Conservation (phyloP, 768 basidiomycete genomes). For the Lepiota subincarnata region DNA sequence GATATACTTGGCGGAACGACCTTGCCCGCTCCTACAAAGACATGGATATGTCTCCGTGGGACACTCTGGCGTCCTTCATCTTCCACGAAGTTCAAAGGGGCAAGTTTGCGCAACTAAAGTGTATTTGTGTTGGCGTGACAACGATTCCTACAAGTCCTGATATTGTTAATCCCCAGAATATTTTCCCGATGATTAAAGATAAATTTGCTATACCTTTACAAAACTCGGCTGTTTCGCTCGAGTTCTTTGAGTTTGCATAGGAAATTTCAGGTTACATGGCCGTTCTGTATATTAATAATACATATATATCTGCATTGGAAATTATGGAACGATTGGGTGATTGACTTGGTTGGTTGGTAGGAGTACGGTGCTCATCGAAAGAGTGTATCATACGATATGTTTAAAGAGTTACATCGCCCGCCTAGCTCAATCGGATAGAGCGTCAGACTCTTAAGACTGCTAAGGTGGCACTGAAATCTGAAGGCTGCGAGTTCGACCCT, state of each 20-base stretch:
- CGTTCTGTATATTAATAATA: too few species aligned
- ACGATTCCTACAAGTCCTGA: too few species aligned
- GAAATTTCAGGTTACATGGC: too few species aligned
- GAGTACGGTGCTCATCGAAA: too few species aligned
- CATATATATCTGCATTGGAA: too few species aligned
- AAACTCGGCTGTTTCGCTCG: background rate
- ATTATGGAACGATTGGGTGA: too few species aligned
- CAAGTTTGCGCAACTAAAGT: background rate
- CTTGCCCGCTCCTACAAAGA: background rate
- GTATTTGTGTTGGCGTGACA: background rate
- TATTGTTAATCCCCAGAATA: background rate
- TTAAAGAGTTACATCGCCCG: too few species aligned
- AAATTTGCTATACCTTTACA: background rate
- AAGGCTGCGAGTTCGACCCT: slow-evolving; percentile 80
- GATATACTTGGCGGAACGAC: background rate
- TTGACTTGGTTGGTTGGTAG: too few species aligned
- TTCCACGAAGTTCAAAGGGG: background rate
- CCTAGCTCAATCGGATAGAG: slow-evolving; percentile 55
- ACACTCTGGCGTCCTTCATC: background rate
- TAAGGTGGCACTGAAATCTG: slow-evolving; percentile 5
- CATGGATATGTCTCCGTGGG: background rate
- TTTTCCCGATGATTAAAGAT: background rate
- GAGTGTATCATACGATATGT: too few species aligned
- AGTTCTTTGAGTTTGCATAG: background rate
- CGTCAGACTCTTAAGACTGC: slow-evolving; percentile 29